phyloP scores from a whole-genome alignment of 2,329 filamentous ascomycete genomes.

The Elsinoe ampelina region DNA sequence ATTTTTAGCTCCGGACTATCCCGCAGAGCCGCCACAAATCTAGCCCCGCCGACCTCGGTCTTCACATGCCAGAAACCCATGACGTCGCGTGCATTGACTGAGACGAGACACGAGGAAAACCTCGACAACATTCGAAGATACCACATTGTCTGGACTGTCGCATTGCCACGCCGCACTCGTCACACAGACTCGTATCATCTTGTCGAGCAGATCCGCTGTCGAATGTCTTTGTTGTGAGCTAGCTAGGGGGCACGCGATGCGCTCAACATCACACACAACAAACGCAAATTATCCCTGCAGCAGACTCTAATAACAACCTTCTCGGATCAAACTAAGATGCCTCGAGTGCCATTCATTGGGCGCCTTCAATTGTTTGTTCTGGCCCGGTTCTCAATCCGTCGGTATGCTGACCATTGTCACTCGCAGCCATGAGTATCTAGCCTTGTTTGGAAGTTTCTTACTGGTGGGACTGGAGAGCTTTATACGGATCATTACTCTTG shows the following conservation, averaged over 20 bases:
- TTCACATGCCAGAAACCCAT: conserved; percentile 11
- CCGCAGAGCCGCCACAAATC: conserved; percentile 9
- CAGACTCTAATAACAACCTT: not conserved
- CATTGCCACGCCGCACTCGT: too few species aligned
- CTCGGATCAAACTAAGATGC: conserved; percentile 33
- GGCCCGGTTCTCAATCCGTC: conserved; percentile 9
- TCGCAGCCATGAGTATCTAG: conserved; percentile 71
- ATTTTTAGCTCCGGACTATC: not conserved
- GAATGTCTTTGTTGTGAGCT: not conserved
- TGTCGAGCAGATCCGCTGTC: too few species aligned
- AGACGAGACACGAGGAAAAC: not conserved
- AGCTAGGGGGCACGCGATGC: not conserved
- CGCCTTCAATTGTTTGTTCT: conserved; percentile 38
- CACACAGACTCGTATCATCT: too few species aligned
- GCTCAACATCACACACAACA: conserved; percentile 15
- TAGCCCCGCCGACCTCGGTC: not conserved
- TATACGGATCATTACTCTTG: conserved; percentile 77
- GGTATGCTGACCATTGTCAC: not conserved
- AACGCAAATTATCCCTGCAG: conserved; percentile 8
- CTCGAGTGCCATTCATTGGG: conserved; percentile 54
- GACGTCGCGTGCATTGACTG: not conserved
- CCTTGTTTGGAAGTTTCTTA: conserved; percentile 72
- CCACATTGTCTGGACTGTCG: not conserved
- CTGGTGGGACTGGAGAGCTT: conserved; percentile 75
- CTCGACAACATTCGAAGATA: not conserved